A percentile compares a stretch with the other conserved stretches of the same genome.
Evolutionary conservation across 495 filamentous ascomycete species (phyloP).

Genomic region (Darksidea phi): DNA sequence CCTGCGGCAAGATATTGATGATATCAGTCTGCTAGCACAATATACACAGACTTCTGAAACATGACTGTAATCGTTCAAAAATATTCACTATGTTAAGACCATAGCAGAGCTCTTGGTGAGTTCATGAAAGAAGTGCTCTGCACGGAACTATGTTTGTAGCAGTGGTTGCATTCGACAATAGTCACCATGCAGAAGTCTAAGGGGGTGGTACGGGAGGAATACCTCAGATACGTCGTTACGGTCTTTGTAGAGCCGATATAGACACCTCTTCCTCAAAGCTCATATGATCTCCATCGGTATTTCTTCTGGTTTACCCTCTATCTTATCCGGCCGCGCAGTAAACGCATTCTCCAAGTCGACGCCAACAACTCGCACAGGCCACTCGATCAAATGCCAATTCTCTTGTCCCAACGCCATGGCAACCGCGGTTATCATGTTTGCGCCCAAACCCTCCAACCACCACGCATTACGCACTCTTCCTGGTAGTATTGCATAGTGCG

Average conservation of each 20-base stretch:
- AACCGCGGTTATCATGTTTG: constrained; percentile 21
- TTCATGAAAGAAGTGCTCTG: too few relatives aligned
- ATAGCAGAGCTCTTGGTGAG: too few relatives aligned
- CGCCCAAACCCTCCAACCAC: constrained; percentile 29
- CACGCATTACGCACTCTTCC: constrained; percentile 23
- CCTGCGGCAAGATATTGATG: too few relatives aligned
- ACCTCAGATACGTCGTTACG: too few relatives aligned
- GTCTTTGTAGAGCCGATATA: neutral
- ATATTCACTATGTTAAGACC: too few relatives aligned
- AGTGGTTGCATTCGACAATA: too few relatives aligned
- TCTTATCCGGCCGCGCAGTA: neutral
- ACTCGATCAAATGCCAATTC: constrained; percentile 25
- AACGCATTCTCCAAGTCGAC: constrained; percentile 21
- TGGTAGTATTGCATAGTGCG: constrained; percentile 26
- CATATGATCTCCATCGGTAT: neutral
- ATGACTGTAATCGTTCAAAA: too few relatives aligned
- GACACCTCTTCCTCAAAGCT: neutral
- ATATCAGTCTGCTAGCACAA: too few relatives aligned
- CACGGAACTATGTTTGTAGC: too few relatives aligned
- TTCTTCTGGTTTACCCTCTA: neutral
- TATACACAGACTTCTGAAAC: too few relatives aligned
- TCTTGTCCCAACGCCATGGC: constrained; percentile 23
- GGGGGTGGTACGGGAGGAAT: too few relatives aligned
- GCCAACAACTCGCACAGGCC: constrained; percentile 20
- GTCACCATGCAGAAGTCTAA: too few relatives aligned